A percentile compares a stretch with the other conserved stretches of the same genome.
These are phyloP conservation scores for Tricholoma sp. DNA, from an alignment of 768 basidiomycete species.

Conservation along the genomic window DNA sequence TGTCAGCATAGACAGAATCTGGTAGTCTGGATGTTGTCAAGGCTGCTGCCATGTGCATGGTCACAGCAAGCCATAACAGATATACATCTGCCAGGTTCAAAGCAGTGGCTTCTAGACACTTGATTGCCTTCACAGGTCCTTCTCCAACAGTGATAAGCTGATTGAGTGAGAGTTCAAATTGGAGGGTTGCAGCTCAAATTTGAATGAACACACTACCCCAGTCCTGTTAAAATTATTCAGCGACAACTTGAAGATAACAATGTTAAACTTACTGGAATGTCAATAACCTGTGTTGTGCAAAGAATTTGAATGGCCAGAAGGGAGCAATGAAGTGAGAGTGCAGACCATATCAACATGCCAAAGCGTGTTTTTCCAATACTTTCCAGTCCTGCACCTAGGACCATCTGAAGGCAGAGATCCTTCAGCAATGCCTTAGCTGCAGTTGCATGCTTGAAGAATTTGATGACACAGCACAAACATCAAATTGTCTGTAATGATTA, in stretches of 20 bases:
- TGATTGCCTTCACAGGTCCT: conserved; percentile 22
- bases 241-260: too few species aligned
- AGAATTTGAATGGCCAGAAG: neutral
- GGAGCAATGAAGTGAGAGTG: neutral
- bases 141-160: conserved; percentile 21
- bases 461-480: neutral
- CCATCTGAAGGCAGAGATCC: too few species aligned
- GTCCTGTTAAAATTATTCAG: conserved; percentile 1
- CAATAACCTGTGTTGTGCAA: neutral
- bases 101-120: conserved; percentile 26
- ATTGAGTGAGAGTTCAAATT: conserved; percentile 19
- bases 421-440: neutral
- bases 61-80: conserved; percentile 30
- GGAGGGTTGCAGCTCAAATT: conserved; percentile 5
- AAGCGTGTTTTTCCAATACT: neutral
- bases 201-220: conserved; percentile 4
- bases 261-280: neutral
- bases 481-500: neutral
- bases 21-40: conserved; percentile 13
- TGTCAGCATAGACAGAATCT: conserved; percentile 15
- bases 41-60: conserved; percentile 16
- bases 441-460: neutral
- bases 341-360: neutral
- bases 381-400: neutral
- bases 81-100: conserved; percentile 27